phyloP scores from a whole-genome alignment of 345 rosid genomes.

The Corchorus olitorius region DNA sequence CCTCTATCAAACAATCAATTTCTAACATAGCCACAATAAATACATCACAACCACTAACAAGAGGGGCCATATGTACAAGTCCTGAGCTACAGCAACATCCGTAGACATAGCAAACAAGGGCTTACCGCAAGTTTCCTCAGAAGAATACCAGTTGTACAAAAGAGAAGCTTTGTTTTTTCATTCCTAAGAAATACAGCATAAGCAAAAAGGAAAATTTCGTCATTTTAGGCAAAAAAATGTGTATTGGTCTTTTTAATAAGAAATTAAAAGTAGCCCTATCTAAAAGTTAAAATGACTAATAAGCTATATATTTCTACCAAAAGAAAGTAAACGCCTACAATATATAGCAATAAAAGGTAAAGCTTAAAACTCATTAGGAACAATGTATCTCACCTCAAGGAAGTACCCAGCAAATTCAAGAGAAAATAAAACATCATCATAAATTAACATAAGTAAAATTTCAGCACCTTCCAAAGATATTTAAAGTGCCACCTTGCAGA shows the following conservation, averaged over 20 bases:
- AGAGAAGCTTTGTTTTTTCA: conserved; percentile 85
- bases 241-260: not conserved
- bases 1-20: not conserved
- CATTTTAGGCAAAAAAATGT: not conserved
- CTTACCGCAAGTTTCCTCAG: conserved; percentile 82
- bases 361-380: not conserved
- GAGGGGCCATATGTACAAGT: not conserved
- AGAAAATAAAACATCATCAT: not conserved
- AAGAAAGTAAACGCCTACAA: not conserved
- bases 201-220: conserved; percentile 7
- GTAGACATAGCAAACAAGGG: not conserved
- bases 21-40: not conserved
- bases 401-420: conserved; percentile 12
- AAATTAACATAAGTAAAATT: conserved; percentile 1
- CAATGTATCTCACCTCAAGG: not conserved
- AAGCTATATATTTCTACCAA: not conserved
- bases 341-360: not conserved
- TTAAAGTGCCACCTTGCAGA: too few species aligned
- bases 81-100: not conserved
- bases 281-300: not conserved
- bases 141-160: conserved; percentile 94
- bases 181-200: conserved; percentile 55
- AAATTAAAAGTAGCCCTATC: not conserved
- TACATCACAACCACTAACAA: not conserved
- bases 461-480: too few species aligned